A percentile compares a stretch with the other conserved stretches of the same genome.
Evolutionary conservation across 345 rosid species (phyloP).

Genomic region (Bruguiera parviflora): DNA sequence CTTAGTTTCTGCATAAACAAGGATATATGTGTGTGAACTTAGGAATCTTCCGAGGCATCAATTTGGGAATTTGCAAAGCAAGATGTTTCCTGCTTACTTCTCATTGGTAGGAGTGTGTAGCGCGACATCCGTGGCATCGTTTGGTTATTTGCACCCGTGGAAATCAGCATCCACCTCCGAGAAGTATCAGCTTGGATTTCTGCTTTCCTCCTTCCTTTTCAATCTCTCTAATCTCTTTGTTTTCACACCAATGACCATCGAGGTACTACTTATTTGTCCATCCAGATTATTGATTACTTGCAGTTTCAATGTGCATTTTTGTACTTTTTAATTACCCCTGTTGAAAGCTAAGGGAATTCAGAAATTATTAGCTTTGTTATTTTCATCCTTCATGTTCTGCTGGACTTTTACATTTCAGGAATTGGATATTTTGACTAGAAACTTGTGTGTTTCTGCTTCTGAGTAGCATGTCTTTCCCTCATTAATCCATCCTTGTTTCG

Average conservation of each 20-base stretch:
- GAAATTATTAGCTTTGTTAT: background rate
- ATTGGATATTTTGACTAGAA: slow-evolving; percentile 3
- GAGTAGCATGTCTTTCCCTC: background rate
- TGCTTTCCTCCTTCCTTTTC: slow-evolving; percentile 74
- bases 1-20: background rate
- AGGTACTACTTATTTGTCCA: slow-evolving; percentile 39
- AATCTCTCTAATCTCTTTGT: slow-evolving; percentile 81
- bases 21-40: slow-evolving; percentile 6
- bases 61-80: slow-evolving; percentile 90
- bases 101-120: slow-evolving; percentile 71
- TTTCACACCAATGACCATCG: slow-evolving; percentile 91
- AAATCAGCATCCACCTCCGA: slow-evolving; percentile 62
- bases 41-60: slow-evolving; percentile 94
- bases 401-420: background rate
- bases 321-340: no score
- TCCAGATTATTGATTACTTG: background rate
- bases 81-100: slow-evolving; percentile 98
- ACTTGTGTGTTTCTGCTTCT: background rate
- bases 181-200: slow-evolving; percentile 91
- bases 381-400: background rate
- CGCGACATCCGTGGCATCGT: slow-evolving; percentile 60
- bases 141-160: slow-evolving; percentile 93
- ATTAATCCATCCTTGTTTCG: background rate
- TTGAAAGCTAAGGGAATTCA: background rate
- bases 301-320: background rate